Conservation (phyloP, 306 rosid genomes). For the Sindora glabra region DNA sequence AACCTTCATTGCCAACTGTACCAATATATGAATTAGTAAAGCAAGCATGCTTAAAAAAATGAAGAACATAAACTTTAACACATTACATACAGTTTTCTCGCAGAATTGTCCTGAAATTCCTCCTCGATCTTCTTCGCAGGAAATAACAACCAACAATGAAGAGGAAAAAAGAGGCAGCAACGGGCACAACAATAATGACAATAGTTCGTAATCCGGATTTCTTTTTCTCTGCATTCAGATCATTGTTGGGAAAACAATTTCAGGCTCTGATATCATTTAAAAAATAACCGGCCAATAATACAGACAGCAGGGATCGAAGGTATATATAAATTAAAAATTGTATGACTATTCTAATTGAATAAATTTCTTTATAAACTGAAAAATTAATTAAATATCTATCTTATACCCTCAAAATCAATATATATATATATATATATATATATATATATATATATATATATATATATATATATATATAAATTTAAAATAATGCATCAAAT, state of each 20-base stretch:
- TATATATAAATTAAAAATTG: no score
- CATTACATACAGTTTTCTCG: constrained; percentile 5
- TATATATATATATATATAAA: no score
- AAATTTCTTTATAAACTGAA: no score
- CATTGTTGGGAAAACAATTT: not conserved
- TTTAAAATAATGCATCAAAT: no score
- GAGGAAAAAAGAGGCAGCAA: not conserved
- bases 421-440: no score
- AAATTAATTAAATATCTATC: no score
- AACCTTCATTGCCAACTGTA: constrained; percentile 19
- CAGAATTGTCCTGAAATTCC: not conserved
- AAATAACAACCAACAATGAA: constrained; percentile 8
- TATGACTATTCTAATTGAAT: no score
- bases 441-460: no score
- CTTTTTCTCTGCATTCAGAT: constrained; percentile 20
- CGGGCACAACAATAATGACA: constrained; percentile 11
- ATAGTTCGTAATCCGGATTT: not conserved
- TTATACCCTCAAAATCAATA: no score
- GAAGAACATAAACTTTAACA: not conserved
- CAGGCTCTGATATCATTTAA: no score
- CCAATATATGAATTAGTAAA: not conserved
- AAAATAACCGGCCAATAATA: no score
- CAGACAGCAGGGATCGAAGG: no score
- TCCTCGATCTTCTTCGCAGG: constrained; percentile 16
- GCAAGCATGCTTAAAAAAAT: not conserved